Evolutionary conservation across 805 yeast species (phyloP), one percentile per base, ranked within the genome.

Genomic region (Cyberlindnera nakhonratchasimensis): DNA sequence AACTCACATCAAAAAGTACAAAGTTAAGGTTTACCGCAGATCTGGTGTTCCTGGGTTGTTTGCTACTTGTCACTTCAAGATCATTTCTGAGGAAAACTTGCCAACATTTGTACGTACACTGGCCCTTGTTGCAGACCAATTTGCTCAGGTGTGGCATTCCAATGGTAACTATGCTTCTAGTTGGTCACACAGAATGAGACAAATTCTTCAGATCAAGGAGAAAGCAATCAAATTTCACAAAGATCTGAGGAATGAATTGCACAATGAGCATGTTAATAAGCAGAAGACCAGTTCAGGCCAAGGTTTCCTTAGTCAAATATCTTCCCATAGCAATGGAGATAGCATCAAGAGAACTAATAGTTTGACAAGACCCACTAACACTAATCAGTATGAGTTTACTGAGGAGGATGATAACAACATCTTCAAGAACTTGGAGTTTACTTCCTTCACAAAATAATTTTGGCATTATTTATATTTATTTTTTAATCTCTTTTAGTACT

Each of bases 41-140:
- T 69, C 76, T 3, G 90, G 88, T 2, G 79, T 86, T 9, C 91
- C 91, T 4, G 88, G 84, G 3, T 70, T 86, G 8, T 79, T 86
- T 54, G 81, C 95, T 1, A 79, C 90, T 0, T 75, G 85, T 33
- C 90, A 84, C 54, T 75, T 82, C 62, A 87, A 87, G 63, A 67
- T 88, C 19, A 68, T 88, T 7, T 72, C 81, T 14, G 80, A 71
- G 40, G 71, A 69, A 33, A 74, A 78, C 24, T 63, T 89, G 36
- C 73, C 95, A 0, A 63, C 66, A 5, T 80, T 81, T 57, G 74
- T 87, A 9, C 70, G 95, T 36, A 83, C 82, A 47, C 63, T 83
- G 46, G 78, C 86, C 2, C 57, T 82, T 17, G 70, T 79, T 40
- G 82, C 89, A 4, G 75, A 77, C 49, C 82, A 79, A 46, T 84